Conservation (phyloP, 768 basidiomycete species). For the Boletus coccyginus region DNA sequence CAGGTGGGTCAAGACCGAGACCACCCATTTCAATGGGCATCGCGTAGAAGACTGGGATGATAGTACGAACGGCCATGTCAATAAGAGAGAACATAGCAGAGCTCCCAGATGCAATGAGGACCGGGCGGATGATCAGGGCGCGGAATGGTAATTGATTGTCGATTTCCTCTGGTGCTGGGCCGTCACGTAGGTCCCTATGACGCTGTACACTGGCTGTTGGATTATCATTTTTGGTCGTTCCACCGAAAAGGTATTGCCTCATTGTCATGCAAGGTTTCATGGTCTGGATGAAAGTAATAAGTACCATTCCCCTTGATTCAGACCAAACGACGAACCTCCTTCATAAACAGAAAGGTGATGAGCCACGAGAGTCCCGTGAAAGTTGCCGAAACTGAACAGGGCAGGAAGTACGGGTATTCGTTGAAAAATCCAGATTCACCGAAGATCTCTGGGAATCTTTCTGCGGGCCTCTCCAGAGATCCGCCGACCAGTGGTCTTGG, state of each 20-base stretch:
- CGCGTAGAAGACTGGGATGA: slow-evolving; percentile 34
- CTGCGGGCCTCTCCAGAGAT: slow-evolving; percentile 56
- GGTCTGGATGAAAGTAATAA: slow-evolving; percentile 13
- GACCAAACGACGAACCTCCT: slow-evolving; percentile 41
- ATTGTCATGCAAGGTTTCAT: slow-evolving; percentile 11
- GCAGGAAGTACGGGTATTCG: slow-evolving; percentile 70
- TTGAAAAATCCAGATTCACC: slow-evolving; percentile 55
- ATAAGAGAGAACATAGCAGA: slow-evolving; percentile 60
- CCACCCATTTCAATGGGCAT: slow-evolving; percentile 31
- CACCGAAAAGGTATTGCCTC: slow-evolving; percentile 17
- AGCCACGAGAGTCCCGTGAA: slow-evolving; percentile 51
- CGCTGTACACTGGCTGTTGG: background rate
- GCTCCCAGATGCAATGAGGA: slow-evolving; percentile 56
- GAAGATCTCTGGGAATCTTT: slow-evolving; percentile 62
- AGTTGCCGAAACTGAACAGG: slow-evolving; percentile 61
- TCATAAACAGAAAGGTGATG: slow-evolving; percentile 48
- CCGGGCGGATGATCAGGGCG: slow-evolving; percentile 46
- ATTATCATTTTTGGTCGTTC: background rate
- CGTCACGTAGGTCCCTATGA: background rate
- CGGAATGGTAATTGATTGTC: slow-evolving; percentile 42
- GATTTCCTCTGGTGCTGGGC: background rate
- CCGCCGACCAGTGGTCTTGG: slow-evolving; percentile 71
- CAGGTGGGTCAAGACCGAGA: slow-evolving; percentile 24
- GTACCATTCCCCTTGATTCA: background rate
- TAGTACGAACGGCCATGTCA: slow-evolving; percentile 59